phyloP scores from a whole-genome alignment of 495 filamentous ascomycete species.

The Aspergillus kassunensis region DNA sequence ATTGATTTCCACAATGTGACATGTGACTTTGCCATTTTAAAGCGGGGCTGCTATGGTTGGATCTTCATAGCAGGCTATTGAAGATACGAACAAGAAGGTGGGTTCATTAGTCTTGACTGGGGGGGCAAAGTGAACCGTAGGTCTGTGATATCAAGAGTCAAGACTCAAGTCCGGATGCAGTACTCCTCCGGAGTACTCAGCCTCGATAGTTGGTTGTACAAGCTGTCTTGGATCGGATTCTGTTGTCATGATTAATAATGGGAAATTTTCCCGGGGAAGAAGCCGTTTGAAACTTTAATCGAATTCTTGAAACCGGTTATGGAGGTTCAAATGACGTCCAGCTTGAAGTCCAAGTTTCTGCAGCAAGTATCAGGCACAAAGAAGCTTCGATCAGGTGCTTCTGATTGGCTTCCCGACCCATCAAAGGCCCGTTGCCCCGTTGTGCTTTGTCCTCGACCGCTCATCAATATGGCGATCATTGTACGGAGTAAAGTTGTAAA shows the following conservation, averaged over 20 bases:
- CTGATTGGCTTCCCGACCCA: not conserved
- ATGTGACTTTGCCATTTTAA: not conserved
- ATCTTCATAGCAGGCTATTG: not conserved
- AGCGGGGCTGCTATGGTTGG: not conserved
- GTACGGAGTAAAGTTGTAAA: not conserved
- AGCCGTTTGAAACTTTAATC: too few relatives aligned
- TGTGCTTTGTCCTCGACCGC: not conserved
- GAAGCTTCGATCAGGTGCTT: not conserved
- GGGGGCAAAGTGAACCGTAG: not conserved
- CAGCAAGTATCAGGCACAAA: not conserved
- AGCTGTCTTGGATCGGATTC: too few relatives aligned
- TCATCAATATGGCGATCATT: not conserved
- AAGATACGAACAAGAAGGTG: too few relatives aligned
- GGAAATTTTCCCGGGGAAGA: too few relatives aligned
- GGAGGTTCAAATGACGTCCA: not conserved
- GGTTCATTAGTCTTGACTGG: too few relatives aligned
- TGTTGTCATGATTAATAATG: too few relatives aligned
- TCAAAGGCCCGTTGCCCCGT: not conserved
- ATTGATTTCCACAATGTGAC: too few relatives aligned
- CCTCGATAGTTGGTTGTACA: too few relatives aligned
- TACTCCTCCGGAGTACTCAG: too few relatives aligned
- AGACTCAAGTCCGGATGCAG: too few relatives aligned
- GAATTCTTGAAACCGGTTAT: not conserved
- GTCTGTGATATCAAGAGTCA: slow-evolving; percentile 1
- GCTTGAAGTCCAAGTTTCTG: not conserved